Evolutionary conservation across 768 basidiomycete genomes (phyloP).

Genomic region (Mycena belliarum): DNA sequence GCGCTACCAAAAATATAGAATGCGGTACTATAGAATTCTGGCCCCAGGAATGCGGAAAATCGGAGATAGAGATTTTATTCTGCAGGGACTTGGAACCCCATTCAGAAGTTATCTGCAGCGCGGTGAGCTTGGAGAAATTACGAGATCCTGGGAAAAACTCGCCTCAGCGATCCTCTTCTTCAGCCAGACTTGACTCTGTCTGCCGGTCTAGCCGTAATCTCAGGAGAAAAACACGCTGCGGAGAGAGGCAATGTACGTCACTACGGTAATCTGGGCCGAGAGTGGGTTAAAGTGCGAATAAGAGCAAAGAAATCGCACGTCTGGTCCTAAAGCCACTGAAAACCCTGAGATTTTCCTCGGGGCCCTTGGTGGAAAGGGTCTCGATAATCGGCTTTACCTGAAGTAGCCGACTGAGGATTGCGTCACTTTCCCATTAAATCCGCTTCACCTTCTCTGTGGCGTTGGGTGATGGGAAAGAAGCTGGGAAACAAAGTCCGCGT

Average conservation of each 20-base stretch:
- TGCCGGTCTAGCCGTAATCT: slow-evolving; percentile 57
- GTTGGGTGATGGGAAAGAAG: slow-evolving; percentile 58
- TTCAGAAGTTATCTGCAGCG: slow-evolving; percentile 59
- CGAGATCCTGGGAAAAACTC: slow-evolving; percentile 7
- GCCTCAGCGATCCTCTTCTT: slow-evolving; percentile 67
- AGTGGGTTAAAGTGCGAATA: slow-evolving; percentile 7
- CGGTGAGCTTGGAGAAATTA: slow-evolving; percentile 6
- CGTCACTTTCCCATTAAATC: slow-evolving; percentile 1
- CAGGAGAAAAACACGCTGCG: slow-evolving; percentile 23
- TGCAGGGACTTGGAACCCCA: slow-evolving; percentile 59
- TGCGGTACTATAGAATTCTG: slow-evolving; percentile 74
- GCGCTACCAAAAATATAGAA: slow-evolving; percentile 1
- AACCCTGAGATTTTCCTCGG: slow-evolving; percentile 59
- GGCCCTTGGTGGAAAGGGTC: slow-evolving; percentile 66
- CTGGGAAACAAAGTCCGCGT: slow-evolving; percentile 35
- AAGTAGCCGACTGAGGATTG: slow-evolving; percentile 7
- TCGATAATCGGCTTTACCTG: slow-evolving; percentile 59
- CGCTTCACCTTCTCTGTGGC: slow-evolving; percentile 49
- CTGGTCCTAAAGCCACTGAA: slow-evolving; percentile 77
- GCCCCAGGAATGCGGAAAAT: slow-evolving; percentile 44
- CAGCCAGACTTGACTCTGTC: slow-evolving; percentile 78
- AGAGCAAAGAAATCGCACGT: slow-evolving; percentile 46
- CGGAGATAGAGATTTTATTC: slow-evolving; percentile 60
- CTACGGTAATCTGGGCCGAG: slow-evolving; percentile 63
- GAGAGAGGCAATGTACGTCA: slow-evolving; percentile 45